A percentile compares a stretch with the other conserved stretches of the same genome.
These are phyloP conservation scores for Sanghuangporus sanghuang DNA, from an alignment of 1,284 basidiomycete species.

Conservation along the genomic window DNA sequence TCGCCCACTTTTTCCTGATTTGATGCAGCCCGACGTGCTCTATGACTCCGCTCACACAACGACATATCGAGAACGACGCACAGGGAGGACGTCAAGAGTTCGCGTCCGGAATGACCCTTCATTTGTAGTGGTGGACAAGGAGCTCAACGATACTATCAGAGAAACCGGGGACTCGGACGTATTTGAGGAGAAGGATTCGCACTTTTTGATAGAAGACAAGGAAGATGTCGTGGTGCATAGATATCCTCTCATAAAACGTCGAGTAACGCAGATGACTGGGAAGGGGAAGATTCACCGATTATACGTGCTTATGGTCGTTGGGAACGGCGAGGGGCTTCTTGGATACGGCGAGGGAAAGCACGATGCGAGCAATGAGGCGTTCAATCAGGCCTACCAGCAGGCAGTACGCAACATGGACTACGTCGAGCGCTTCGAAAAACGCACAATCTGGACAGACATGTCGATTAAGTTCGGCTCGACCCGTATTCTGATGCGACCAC, in stretches of 20 bases:
- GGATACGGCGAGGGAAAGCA: conserved; percentile 90
- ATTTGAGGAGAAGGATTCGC: conserved; percentile 20
- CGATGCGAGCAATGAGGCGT: conserved; percentile 52
- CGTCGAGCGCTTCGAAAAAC: conserved; percentile 83
- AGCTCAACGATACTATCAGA: conserved; percentile 16
- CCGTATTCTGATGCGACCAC: conserved; percentile 76
- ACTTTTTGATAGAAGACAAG: conserved; percentile 21
- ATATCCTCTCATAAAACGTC: conserved; percentile 53
- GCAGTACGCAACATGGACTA: conserved; percentile 87
- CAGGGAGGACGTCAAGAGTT: conserved; percentile 27
- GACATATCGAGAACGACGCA: not conserved
- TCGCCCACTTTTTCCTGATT: conserved; percentile 6
- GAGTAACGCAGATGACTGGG: conserved; percentile 77
- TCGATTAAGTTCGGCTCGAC: conserved; percentile 84
- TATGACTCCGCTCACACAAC: conserved; percentile 11
- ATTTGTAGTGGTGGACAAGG: conserved; percentile 25
- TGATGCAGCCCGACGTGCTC: conserved; percentile 17
- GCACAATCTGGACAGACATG: conserved; percentile 90
- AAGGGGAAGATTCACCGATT: conserved; percentile 78
- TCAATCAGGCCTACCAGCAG: conserved; percentile 62
- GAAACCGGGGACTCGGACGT: conserved; percentile 15
- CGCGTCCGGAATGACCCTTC: conserved; percentile 56
- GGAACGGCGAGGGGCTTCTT: conserved; percentile 84
- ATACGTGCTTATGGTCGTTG: conserved; percentile 73
- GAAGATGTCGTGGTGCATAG: conserved; percentile 37